Evolutionary conservation across 805 yeast genomes (phyloP).

Genomic region (Blastobotrys peoriensis): DNA sequence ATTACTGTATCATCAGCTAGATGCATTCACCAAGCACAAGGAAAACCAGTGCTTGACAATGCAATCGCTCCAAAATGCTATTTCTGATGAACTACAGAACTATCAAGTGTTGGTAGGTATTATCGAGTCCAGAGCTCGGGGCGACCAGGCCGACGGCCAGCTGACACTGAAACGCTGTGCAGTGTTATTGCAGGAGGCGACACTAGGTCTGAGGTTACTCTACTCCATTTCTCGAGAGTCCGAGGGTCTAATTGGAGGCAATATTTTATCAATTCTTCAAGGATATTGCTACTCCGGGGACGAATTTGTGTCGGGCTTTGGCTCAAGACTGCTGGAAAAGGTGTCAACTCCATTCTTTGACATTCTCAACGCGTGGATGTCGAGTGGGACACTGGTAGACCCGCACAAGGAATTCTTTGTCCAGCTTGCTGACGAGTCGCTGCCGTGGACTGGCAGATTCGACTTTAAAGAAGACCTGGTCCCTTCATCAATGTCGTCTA

Average conservation of each 20-base stretch:
- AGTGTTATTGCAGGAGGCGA: conserved; percentile 43
- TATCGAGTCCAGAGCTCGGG: conserved; percentile 35
- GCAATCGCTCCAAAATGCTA: conserved; percentile 51
- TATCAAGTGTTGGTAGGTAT: conserved; percentile 41
- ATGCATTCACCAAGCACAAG: conserved; percentile 24
- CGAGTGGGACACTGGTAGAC: conserved; percentile 55
- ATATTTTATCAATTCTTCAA: conserved; percentile 49
- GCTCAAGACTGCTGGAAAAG: conserved; percentile 40
- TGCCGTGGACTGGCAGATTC: conserved; percentile 23
- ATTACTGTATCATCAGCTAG: conserved; percentile 50
- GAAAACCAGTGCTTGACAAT: conserved; percentile 41
- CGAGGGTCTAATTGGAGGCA: conserved; percentile 41
- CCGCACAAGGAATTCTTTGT: conserved; percentile 60
- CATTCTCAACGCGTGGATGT: conserved; percentile 59
- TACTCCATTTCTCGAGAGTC: conserved; percentile 36
- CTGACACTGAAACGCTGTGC: conserved; percentile 31
- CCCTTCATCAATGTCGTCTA: conserved; percentile 34
- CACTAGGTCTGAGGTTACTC: conserved; percentile 53
- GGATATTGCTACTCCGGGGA: conserved; percentile 62
- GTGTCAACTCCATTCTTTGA: conserved; percentile 56
- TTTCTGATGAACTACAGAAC: conserved; percentile 37
- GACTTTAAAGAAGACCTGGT: conserved; percentile 24
- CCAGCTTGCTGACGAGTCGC: conserved; percentile 14
- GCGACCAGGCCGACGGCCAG: conserved; percentile 18
- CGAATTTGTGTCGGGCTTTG: conserved; percentile 37